Conservation (phyloP, 2,329 filamentous ascomycete genomes). For the Dothistroma pini region DNA sequence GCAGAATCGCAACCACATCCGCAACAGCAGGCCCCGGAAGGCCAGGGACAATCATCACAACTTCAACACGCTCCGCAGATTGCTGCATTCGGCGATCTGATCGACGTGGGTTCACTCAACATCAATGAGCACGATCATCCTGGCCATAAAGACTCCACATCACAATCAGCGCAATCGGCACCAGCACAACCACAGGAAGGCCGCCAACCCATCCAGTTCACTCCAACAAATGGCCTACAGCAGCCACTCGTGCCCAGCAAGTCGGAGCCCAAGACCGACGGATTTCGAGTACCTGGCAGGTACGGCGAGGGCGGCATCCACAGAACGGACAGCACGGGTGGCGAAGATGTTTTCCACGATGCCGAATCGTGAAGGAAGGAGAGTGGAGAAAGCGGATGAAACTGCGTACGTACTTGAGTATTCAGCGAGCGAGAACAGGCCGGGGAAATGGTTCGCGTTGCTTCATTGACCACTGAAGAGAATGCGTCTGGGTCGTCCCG, state of each 20-base stretch:
- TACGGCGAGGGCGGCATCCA: constrained; percentile 27
- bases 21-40: constrained; percentile 4
- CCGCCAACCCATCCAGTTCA: neutral
- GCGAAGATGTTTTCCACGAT: constrained; percentile 48
- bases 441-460: neutral
- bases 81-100: constrained; percentile 39
- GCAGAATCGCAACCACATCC: neutral
- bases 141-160: constrained; percentile 10
- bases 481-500: neutral
- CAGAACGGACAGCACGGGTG: constrained; percentile 40
- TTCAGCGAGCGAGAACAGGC: neutral
- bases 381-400: neutral
- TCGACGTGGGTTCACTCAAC: constrained; percentile 50
- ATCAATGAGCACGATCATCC: constrained; percentile 37
- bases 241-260: constrained; percentile 14
- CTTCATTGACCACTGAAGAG: neutral
- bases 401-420: constrained; percentile 1
- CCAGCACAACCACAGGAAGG: constrained; percentile 11
- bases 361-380: constrained; percentile 35
- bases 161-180: constrained; percentile 6
- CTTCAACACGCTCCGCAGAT: neutral
- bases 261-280: constrained; percentile 9
- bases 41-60: constrained; percentile 2
- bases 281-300: constrained; percentile 10
- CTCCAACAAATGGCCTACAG: constrained; percentile 15